Base-by-base conservation (phyloP, 129 eudicot genomes). In the Centaurea solstitialis region DNA sequence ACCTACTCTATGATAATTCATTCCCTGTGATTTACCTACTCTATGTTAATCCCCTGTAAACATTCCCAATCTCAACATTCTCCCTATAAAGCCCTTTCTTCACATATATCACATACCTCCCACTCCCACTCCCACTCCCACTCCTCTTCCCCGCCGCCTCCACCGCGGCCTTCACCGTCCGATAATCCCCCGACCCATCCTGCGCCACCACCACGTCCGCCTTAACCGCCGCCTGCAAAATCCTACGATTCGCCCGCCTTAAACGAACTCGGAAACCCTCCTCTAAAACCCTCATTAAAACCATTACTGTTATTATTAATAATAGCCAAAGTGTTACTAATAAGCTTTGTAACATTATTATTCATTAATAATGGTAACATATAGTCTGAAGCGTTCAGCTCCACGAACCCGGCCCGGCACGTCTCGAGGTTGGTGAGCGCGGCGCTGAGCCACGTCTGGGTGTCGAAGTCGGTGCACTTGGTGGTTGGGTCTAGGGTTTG, bases 361-460 rank as follows among this genome's bases (percentile, higher is more conserved):
- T 86, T 70, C 87, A 90, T 84, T n/a, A n/a, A n/a, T 7, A 87
- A 79, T 1, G 92, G 94, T 59, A 82, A 39, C 53, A 90, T 72
- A 72, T 39, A 76, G 75, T 88, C 92, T 2, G 87, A 62, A 20
- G 87, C 90, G 12, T 88, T 86, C 9, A 92, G 81, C 84, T 92
- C 97, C 57, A 73, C 76, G 20, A 90, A 90, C 82, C 97, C 97
- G 12, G 97, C 84, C 8, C 88, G 85, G 21, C 97, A 92, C 0
- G 94, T 90, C 68, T 92, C 97, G 17, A 92, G 85, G 65, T 92
- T 92, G 33, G 97, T 92, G 75, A 92, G 68, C 0, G 97, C 94
- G 0, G 94, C 69, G 82, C 97, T 92, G 68, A 92, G 93, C 97
- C 97, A 92, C 0, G 94, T 92, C 41, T 92, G 97, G 0, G 82